Evolutionary conservation across 192 early-diverging fungal genomes (phyloP).

Genomic region (Mortierella alpina): DNA sequence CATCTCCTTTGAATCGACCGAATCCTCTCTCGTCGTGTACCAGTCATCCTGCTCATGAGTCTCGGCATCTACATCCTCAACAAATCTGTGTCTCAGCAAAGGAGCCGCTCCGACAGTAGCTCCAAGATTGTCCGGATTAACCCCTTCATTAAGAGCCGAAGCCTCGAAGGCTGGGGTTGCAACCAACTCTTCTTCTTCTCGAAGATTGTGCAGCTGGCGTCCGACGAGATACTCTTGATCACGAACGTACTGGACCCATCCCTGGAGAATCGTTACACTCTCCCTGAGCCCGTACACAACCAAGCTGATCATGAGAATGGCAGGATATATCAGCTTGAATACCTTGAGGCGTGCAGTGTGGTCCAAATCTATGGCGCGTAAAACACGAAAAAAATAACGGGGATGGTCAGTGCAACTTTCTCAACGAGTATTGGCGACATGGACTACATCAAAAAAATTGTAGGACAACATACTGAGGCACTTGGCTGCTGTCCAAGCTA

Average conservation of each 20-base stretch:
- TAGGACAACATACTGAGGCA: not conserved
- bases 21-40: no score
- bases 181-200: not conserved
- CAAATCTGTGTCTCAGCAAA: no score
- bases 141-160: not conserved
- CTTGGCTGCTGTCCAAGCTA: conserved; percentile 8
- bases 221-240: conserved; percentile 51
- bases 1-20: no score
- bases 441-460: not conserved
- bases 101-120: no score
- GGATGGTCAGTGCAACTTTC: not conserved
- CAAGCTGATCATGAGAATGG: not conserved
- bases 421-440: not conserved
- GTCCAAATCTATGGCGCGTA: not conserved
- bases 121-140: no score
- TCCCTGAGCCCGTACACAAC: conserved; percentile 22
- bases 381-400: not conserved
- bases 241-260: conserved; percentile 43
- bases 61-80: no score
- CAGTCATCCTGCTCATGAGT: no score
- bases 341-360: not conserved
- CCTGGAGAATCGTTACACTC: conserved; percentile 9
- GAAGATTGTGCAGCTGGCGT: conserved; percentile 40
- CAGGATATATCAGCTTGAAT: conserved; percentile 22
- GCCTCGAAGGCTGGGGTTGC: not conserved